These are phyloP conservation scores for Erodium maritimum DNA, from an alignment of 345 rosid genomes.

Conservation along the genomic window DNA sequence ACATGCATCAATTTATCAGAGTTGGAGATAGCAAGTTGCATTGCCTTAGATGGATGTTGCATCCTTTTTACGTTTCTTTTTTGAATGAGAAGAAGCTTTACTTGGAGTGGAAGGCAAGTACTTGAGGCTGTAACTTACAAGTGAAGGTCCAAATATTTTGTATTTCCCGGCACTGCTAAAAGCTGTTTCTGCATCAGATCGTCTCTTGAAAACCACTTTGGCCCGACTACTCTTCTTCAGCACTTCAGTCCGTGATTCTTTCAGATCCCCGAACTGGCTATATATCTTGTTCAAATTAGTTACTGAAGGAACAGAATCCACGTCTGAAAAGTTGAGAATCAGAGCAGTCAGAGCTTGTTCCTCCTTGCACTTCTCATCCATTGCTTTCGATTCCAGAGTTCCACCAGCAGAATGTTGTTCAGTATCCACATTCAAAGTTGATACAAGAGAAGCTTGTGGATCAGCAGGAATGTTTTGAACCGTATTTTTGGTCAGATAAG, in stretches of 20 bases:
- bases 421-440: too few relatives aligned
- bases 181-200: slow-evolving; percentile 45
- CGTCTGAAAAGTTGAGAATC: slow-evolving; percentile 7
- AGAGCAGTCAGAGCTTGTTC: background rate
- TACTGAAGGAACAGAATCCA: slow-evolving; percentile 29
- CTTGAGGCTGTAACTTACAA: slow-evolving; percentile 42
- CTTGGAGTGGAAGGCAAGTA: slow-evolving; percentile 8
- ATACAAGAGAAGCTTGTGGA: background rate
- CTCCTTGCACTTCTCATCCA: background rate
- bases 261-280: slow-evolving; percentile 33
- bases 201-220: slow-evolving; percentile 36
- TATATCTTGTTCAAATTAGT: slow-evolving; percentile 38
- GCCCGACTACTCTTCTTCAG: slow-evolving; percentile 39
- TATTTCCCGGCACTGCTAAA: slow-evolving; percentile 57
- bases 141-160: slow-evolving; percentile 53
- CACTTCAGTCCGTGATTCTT: slow-evolving; percentile 30
- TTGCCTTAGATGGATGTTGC: too few relatives aligned
- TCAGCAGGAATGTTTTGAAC: slow-evolving; percentile 4
- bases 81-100: background rate
- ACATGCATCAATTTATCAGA: too few relatives aligned
- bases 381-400: background rate
- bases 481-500: slow-evolving; percentile 9
- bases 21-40: background rate
- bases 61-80: slow-evolving; percentile 12
- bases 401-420: background rate